phyloP scores from a whole-genome alignment of 2,329 filamentous ascomycete species.

The Monosporascus sp. region DNA sequence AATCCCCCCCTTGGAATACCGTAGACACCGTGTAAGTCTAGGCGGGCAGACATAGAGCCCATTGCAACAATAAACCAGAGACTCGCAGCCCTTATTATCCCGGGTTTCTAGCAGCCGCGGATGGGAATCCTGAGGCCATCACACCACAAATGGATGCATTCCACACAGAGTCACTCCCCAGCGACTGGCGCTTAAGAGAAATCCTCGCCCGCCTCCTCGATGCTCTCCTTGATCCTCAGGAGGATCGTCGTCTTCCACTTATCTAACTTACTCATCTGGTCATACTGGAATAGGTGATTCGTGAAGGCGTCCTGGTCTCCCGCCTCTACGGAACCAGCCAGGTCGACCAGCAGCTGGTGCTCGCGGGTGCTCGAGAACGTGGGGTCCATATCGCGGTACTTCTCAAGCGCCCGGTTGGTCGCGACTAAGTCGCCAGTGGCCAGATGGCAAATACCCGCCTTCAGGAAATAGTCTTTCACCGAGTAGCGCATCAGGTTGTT shows the following conservation, averaged over 20 bases:
- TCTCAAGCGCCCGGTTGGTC: slow-evolving; percentile 71
- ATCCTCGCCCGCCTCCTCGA: slow-evolving; percentile 49
- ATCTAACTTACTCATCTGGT: slow-evolving; percentile 88
- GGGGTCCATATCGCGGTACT: slow-evolving; percentile 74
- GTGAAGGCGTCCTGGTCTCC: slow-evolving; percentile 78
- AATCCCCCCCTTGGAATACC: not conserved
- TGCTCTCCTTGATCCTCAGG: slow-evolving; percentile 75
- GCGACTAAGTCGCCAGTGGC: slow-evolving; percentile 69
- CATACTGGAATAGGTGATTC: slow-evolving; percentile 82
- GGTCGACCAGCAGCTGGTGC: slow-evolving; percentile 72
- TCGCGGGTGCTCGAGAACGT: slow-evolving; percentile 75
- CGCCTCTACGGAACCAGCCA: slow-evolving; percentile 68
- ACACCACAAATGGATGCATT: not conserved
- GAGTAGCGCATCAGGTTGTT: slow-evolving; percentile 93
- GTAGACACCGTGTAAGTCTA: not conserved
- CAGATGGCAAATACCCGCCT: slow-evolving; percentile 87
- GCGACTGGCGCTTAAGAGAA: slow-evolving; percentile 19
- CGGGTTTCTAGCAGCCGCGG: too few species aligned
- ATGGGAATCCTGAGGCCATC: not conserved
- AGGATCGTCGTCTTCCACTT: slow-evolving; percentile 94
- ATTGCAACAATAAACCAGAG: too few species aligned
- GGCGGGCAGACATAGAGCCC: not conserved
- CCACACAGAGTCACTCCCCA: not conserved
- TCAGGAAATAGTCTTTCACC: slow-evolving; percentile 93
- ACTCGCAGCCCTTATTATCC: too few species aligned